Evolutionary conservation across 805 yeast species (phyloP).

Genomic region (Ogataea trehalophila): DNA sequence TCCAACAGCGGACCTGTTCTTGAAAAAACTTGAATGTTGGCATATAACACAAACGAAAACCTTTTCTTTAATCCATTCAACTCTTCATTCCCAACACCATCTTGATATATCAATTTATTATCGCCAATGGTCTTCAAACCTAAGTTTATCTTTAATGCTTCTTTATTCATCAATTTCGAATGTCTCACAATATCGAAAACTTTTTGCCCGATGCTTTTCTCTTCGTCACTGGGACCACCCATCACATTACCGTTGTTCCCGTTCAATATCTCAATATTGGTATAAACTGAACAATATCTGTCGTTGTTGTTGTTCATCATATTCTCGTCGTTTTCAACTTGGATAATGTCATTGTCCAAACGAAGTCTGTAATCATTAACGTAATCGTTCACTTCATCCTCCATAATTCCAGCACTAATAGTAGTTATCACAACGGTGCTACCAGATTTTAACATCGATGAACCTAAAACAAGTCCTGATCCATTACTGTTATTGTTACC

Average conservation of each 20-base stretch:
- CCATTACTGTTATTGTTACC: neutral
- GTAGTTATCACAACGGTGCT: constrained; percentile 70
- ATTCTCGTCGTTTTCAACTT: no score
- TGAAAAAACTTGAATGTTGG: constrained; percentile 71
- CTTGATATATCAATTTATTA: constrained; percentile 30
- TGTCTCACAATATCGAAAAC: constrained; percentile 56
- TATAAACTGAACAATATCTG: constrained; percentile 45
- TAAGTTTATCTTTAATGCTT: constrained; percentile 51
- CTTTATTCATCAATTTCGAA: constrained; percentile 46
- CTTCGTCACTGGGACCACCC: constrained; percentile 85
- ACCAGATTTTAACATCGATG: constrained; percentile 66
- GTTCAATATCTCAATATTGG: constrained; percentile 70
- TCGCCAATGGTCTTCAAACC: constrained; percentile 47
- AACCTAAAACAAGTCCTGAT: constrained; percentile 46
- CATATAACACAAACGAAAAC: constrained; percentile 59
- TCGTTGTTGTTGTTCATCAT: no score
- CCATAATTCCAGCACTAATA: constrained; percentile 63
- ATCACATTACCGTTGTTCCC: constrained; percentile 44
- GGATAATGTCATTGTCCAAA: constrained; percentile 14
- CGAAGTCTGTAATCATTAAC: constrained; percentile 38
- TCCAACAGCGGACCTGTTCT: constrained; percentile 82
- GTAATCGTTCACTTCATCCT: constrained; percentile 39
- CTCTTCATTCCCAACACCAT: constrained; percentile 17
- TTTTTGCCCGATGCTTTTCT: constrained; percentile 66
- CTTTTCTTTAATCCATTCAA: constrained; percentile 36